Percentiles rank a stretch among this genome's conserved stretches.
Evolutionary conservation across 345 rosid species (phyloP).

Genomic region (Physaria fendleri): DNA sequence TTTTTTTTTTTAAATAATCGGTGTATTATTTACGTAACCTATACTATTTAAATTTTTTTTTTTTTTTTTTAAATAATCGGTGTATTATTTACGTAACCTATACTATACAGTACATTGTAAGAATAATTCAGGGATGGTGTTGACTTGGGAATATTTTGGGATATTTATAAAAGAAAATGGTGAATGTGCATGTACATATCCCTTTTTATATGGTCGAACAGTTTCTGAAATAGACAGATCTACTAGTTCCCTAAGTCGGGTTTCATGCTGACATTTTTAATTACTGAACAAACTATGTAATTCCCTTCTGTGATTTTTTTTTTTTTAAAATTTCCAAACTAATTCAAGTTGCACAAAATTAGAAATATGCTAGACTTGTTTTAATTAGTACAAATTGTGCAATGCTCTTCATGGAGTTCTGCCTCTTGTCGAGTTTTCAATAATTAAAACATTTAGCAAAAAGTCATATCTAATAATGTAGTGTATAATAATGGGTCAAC

Average conservation of each 20-base stretch:
- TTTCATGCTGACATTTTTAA: slow-evolving; percentile 3
- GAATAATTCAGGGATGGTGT: background rate
- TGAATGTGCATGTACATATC: slow-evolving; percentile 7
- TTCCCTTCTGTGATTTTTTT: background rate
- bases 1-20: no score
- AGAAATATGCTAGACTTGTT: background rate
- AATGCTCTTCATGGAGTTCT: no score
- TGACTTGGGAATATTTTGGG: background rate
- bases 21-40: background rate
- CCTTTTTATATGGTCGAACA: slow-evolving; percentile 8
- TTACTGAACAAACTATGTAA: background rate
- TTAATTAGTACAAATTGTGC: no score
- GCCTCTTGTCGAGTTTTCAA: no score
- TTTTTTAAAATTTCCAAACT: background rate
- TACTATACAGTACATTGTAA: background rate
- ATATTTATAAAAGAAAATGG: background rate
- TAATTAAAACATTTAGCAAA: no score
- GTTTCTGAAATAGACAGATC: slow-evolving; percentile 5
- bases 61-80: no score
- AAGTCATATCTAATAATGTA: no score
- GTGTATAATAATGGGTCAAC: no score
- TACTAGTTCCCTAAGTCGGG: slow-evolving; percentile 11
- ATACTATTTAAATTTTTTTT: no score
- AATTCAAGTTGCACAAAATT: background rate
- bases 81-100: background rate